phyloP scores from a whole-genome alignment of 352 stramenopile species.

The Elongisporangium anandrum region DNA sequence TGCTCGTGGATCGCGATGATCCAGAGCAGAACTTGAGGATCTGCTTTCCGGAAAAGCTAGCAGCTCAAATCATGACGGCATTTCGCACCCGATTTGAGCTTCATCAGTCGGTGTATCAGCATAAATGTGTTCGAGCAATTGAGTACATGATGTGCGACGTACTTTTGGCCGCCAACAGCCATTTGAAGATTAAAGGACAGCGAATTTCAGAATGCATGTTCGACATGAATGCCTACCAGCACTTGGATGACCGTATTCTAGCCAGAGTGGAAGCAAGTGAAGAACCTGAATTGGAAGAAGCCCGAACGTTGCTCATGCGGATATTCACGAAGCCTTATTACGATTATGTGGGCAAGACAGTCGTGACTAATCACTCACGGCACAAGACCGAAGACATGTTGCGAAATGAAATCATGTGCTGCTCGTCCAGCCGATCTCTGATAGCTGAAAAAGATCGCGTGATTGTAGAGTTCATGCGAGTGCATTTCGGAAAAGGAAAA shows the following conservation, averaged over 20 bases:
- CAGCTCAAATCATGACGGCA: conserved; percentile 81
- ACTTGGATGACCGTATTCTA: conserved; percentile 81
- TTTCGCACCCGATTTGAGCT: conserved; percentile 86
- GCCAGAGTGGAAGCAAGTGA: conserved; percentile 73
- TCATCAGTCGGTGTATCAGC: conserved; percentile 86
- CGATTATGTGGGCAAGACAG: conserved; percentile 66
- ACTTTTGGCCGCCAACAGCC: conserved; percentile 60
- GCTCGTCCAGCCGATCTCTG: conserved; percentile 27
- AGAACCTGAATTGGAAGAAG: conserved; percentile 30
- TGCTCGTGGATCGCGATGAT: conserved; percentile 57
- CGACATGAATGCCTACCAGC: conserved; percentile 69
- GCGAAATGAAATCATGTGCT: conserved; percentile 52
- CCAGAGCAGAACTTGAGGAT: conserved; percentile 40
- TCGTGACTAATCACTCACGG: conserved; percentile 36
- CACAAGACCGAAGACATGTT: conserved; percentile 45
- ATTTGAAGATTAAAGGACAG: conserved; percentile 52
- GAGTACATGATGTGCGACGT: conserved; percentile 89
- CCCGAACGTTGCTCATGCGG: conserved; percentile 47
- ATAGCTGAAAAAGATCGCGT: conserved; percentile 41
- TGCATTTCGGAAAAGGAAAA: conserved; percentile 81
- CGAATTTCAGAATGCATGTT: conserved; percentile 66
- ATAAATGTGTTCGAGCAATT: conserved; percentile 74
- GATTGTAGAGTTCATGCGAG: conserved; percentile 75
- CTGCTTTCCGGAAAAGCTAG: conserved; percentile 87
- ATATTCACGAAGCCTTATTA: conserved; percentile 77